Base-by-base conservation (phyloP, 1,139 yeast species). In the Nadsonia commutata region DNA sequence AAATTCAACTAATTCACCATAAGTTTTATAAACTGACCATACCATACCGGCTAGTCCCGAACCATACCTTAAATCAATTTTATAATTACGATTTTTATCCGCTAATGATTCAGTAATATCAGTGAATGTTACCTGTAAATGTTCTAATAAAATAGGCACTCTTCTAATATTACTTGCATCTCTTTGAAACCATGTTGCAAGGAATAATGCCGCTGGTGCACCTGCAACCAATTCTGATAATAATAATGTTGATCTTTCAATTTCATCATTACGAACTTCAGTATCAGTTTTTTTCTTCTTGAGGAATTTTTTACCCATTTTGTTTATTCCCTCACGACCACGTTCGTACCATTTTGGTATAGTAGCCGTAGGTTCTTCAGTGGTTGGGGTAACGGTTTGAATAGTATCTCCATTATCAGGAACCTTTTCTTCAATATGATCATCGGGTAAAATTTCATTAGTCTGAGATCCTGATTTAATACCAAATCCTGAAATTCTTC, bases 41-140 rank as follows among this genome's bases (percentile, higher is more conserved):
- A 75, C 73, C 54, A 86, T 67, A 46, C 90, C 66, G 45, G 80
- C 76, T 3, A 77, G 75, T 1, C 95, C 95, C 18, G 86, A 77
- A 2, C 97, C 98, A 56, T 90, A 90, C 56, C 86, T 95, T 45
- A 90, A 65, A 46, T 80, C 83, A 18, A 90, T 65, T 18, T 72
- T 69, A 52, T 73, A 85, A 43, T 67, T 73, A 46, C 80, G 64
- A 47, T 73, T 73, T 48, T 68, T 72, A 2, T 72, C 69, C 45
- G 56, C 53, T 4, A 48, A 46, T 3, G 63, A 45, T 3, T 52
- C 54, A 3, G 79, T 68, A 13, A 68, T 65, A 50, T 74, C 85
- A 44, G 72, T 67, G 2, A 90, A 67, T 42, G 70, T 68, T 38
- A 86, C 67, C 13, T 86, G 82, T 39, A 90, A 59, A 57, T 86